Evolutionary conservation across 495 filamentous ascomycete species (phyloP).

Genomic region (Rostrohypoxylon terebratum): DNA sequence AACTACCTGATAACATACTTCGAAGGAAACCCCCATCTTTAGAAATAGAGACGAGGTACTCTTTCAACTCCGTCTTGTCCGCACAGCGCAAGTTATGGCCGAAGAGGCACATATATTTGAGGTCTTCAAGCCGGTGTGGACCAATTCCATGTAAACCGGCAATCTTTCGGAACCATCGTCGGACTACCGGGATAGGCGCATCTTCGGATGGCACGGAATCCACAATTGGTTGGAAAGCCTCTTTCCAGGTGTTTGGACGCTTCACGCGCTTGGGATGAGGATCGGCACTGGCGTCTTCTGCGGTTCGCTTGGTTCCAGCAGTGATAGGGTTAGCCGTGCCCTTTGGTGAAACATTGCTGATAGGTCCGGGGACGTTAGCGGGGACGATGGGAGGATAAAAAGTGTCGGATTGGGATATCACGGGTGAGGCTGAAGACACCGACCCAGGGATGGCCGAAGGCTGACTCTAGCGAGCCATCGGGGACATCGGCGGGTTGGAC

Average conservation of each 20-base stretch:
- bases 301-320: not conserved
- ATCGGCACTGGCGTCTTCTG: not conserved
- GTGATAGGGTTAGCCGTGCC: not conserved
- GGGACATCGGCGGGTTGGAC: not conserved
- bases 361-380: not conserved
- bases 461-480: conserved; percentile 11
- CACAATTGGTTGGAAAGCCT: not conserved
- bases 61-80: not conserved
- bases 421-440: not conserved
- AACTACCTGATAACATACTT: not conserved
- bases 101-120: not conserved
- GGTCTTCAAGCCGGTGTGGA: not conserved
- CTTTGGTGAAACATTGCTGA: not conserved
- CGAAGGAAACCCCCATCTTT: not conserved
- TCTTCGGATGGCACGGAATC: conserved; percentile 9
- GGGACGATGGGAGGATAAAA: not conserved
- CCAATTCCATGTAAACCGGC: not conserved
- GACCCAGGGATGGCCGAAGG: not conserved
- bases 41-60: not conserved
- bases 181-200: not conserved
- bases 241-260: not conserved
- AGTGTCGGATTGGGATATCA: not conserved
- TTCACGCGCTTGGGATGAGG: not conserved
- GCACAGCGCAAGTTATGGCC: conserved; percentile 11
- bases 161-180: not conserved